phyloP scores from a whole-genome alignment of 2,329 filamentous ascomycete species.

The Albifimbria verrucaria region DNA sequence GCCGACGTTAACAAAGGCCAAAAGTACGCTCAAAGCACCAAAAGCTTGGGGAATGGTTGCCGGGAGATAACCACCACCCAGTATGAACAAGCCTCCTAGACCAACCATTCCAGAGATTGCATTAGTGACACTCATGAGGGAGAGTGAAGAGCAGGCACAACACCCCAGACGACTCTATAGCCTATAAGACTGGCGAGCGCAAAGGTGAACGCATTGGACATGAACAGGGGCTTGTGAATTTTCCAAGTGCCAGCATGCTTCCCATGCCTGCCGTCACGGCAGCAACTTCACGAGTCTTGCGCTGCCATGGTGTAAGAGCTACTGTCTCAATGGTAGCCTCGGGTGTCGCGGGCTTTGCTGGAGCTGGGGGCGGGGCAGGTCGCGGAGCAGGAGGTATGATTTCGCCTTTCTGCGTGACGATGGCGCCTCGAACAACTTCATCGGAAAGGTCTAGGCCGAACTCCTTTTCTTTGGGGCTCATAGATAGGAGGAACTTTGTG shows the following conservation, averaged over 20 bases:
- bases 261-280: slow-evolving; percentile 76
- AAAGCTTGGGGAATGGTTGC: slow-evolving; percentile 76
- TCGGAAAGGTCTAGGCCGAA: slow-evolving; percentile 80
- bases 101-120: slow-evolving; percentile 92
- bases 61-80: slow-evolving; percentile 77
- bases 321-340: slow-evolving; percentile 52
- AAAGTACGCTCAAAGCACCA: slow-evolving; percentile 73
- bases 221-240: slow-evolving; percentile 81
- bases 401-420: slow-evolving; percentile 75
- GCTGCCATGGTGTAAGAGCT: slow-evolving; percentile 78
- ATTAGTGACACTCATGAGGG: slow-evolving; percentile 93
- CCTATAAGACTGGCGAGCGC: slow-evolving; percentile 80
- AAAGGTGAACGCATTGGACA: slow-evolving; percentile 85
- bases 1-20: slow-evolving; percentile 85
- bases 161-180: slow-evolving; percentile 86
- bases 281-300: slow-evolving; percentile 71
- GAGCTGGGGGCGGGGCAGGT: slow-evolving; percentile 54
- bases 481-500: slow-evolving; percentile 81
- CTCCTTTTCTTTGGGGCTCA: slow-evolving; percentile 71
- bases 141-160: slow-evolving; percentile 77
- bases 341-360: slow-evolving; percentile 35
- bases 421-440: slow-evolving; percentile 81
- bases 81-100: slow-evolving; percentile 81
- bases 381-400: slow-evolving; percentile 74
- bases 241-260: slow-evolving; percentile 70